Evolutionary conservation across 352 stramenopile species (phyloP).

Genomic region (Lagenidium giganteum): DNA sequence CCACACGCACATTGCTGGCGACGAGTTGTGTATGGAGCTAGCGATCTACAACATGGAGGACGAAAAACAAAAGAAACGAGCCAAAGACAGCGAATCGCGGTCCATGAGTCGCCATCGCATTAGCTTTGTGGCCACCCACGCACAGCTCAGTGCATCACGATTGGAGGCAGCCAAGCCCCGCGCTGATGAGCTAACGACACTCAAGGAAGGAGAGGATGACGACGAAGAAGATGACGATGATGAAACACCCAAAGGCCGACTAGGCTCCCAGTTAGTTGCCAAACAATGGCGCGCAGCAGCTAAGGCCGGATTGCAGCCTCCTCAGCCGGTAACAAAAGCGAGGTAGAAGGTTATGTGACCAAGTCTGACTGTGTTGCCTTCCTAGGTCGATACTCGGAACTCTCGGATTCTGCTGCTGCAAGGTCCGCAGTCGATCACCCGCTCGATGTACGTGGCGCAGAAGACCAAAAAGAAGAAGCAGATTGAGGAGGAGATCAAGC

Average conservation of each 20-base stretch:
- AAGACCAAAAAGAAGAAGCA: constrained; percentile 6
- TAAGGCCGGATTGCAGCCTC: too few relatives aligned
- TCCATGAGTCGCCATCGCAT: constrained; percentile 47
- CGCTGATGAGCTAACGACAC: constrained; percentile 16
- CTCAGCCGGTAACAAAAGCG: too few relatives aligned
- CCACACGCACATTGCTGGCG: constrained; percentile 60
- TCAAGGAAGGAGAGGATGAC: constrained; percentile 16
- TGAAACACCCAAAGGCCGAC: too few relatives aligned
- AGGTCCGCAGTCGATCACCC: constrained; percentile 60
- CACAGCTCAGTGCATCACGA: constrained; percentile 1
- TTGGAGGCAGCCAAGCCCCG: constrained; percentile 2
- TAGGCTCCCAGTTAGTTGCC: too few relatives aligned
- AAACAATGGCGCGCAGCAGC: too few relatives aligned
- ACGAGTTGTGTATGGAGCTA: constrained; percentile 80
- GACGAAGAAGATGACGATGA: constrained; percentile 4
- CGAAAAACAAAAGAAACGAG: constrained; percentile 49
- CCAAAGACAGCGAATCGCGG: constrained; percentile 28
- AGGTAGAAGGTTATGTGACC: too few relatives aligned
- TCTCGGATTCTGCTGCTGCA: too few relatives aligned
- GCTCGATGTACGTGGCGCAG: constrained; percentile 35
- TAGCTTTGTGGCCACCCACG: constrained; percentile 19
- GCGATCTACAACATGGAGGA: constrained; percentile 60
- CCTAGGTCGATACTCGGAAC: too few relatives aligned
- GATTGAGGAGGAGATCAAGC: constrained; percentile 43
- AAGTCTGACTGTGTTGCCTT: too few relatives aligned